Evolutionary conservation across 352 stramenopile genomes (phyloP).

Genomic region (Phytophthora pistaciae): DNA sequence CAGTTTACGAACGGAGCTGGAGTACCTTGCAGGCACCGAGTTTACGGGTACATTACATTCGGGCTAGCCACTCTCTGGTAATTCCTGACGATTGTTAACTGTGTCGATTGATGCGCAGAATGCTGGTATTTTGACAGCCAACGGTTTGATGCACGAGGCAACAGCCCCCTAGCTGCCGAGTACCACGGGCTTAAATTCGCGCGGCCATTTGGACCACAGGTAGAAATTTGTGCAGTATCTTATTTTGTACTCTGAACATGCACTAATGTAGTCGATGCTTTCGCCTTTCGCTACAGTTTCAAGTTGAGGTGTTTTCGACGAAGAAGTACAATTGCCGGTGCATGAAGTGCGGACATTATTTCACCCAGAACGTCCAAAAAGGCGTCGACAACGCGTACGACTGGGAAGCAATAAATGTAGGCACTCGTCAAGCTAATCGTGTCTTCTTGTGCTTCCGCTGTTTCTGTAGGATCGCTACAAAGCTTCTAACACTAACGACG

Average conservation of each 20-base stretch:
- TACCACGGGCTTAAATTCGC: constrained; percentile 68
- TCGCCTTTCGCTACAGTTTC: constrained; percentile 49
- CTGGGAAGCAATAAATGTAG: neutral
- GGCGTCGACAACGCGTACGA: constrained; percentile 78
- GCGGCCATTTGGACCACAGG: constrained; percentile 66
- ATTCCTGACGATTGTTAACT: neutral
- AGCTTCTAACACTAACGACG: constrained; percentile 68
- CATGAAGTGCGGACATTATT: constrained; percentile 50
- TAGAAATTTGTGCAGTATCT: constrained; percentile 9
- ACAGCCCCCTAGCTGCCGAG: constrained; percentile 24
- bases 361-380: constrained; percentile 76
- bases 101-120: constrained; percentile 39
- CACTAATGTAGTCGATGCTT: neutral
- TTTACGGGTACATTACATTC: constrained; percentile 47
- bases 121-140: constrained; percentile 86
- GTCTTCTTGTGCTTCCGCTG: neutral
- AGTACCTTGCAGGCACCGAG: constrained; percentile 38
- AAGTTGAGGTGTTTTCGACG: constrained; percentile 73
- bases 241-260: neutral
- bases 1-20: constrained; percentile 56
- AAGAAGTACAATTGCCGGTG: constrained; percentile 76
- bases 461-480: constrained; percentile 67
- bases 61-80: neutral
- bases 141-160: constrained; percentile 40
- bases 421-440: neutral